Base-by-base conservation (phyloP, 495 filamentous ascomycete genomes). In the Aspergillus heteromorphus region DNA sequence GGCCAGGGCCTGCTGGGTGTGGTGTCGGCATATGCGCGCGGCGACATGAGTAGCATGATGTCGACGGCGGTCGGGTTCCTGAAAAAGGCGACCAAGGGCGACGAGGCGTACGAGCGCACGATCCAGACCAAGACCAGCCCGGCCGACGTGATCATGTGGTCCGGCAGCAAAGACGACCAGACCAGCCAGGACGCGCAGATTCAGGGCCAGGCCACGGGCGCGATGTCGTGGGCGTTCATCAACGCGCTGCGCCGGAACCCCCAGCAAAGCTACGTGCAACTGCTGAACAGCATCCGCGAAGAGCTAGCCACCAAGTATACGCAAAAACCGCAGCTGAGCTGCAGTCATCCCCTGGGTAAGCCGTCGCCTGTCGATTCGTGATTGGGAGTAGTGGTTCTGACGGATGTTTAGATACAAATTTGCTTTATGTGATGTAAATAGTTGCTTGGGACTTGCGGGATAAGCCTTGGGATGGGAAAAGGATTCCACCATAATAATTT, bases 171-270 rank as follows among this genome's bases (percentile, higher is more conserved):
- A 69, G 93, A 98, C 69, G 83, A 86, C 51, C 93, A 98, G 73
- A 98, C 92, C 59, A 87, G 83, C 55, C 74, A 78, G 61, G 84
- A 87, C 64, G 81, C 79, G 14, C 71, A 77, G 43, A 85, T 86
- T 51, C 82, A 79, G 13, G 88, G 91, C 45, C 83, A 97, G 65
- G 93, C 93, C 16, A 97, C 93, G 1, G 93, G 93, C 31, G 93
- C 93, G 67, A 97, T 98, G 92, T 95, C 90, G 6, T 97, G 89
- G 84, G 93, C 93, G 6, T 98, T 98, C 69, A 92, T 98, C 68
- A 86, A 79, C 5, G 87, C 91, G 36, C 80, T 98, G 49, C 92
- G 92, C 78, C 96, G 96, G 80, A 96, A 96, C 62, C 93, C 93
- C 2, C 90, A 97, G 68, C 93, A 97, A 79, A 96, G 91, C 74